These are phyloP conservation scores for Trametopsis cervina DNA, from an alignment of 768 basidiomycete genomes.

Conservation along the genomic window DNA sequence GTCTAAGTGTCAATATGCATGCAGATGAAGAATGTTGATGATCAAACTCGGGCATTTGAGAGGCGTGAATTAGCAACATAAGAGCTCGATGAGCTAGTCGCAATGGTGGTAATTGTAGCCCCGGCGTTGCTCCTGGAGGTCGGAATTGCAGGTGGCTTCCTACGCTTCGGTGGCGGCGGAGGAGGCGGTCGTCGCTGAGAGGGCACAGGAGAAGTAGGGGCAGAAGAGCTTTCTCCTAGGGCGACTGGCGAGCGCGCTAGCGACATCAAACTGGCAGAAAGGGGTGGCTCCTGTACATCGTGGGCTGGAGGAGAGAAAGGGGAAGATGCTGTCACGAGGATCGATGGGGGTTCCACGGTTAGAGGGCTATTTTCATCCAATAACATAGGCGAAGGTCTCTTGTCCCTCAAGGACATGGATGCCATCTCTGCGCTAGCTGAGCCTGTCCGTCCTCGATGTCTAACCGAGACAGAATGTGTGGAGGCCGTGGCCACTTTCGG, in stretches of 20 bases:
- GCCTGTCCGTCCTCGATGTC: slow-evolving; percentile 13
- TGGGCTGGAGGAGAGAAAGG: slow-evolving; percentile 2
- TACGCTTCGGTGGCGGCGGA: slow-evolving; percentile 59
- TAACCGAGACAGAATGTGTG: background rate
- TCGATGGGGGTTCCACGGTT: slow-evolving; percentile 13
- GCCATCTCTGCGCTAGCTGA: slow-evolving; percentile 15
- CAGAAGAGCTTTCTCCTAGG: slow-evolving; percentile 6
- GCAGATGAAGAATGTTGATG: no score
- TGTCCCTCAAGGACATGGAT: slow-evolving; percentile 1
- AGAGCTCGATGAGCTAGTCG: slow-evolving; percentile 15
- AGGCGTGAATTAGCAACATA: background rate
- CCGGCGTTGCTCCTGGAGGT: slow-evolving; percentile 38
- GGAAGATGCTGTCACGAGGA: slow-evolving; percentile 4
- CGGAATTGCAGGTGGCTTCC: slow-evolving; percentile 70
- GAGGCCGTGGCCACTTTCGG: slow-evolving; percentile 16
- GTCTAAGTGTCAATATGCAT: no score
- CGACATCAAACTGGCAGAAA: background rate
- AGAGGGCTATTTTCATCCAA: slow-evolving; percentile 9
- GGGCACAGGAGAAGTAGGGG: slow-evolving; percentile 10
- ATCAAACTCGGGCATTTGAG: background rate
- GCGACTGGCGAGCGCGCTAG: slow-evolving; percentile 9
- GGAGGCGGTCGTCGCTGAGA: slow-evolving; percentile 41
- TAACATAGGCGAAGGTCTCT: slow-evolving; percentile 5
- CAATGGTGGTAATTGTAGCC: slow-evolving; percentile 54
- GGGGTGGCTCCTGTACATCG: slow-evolving; percentile 1